These are phyloP conservation scores for Pseudohyphozyma bogoriensis DNA, from an alignment of 768 basidiomycete species.

Conservation along the genomic window DNA sequence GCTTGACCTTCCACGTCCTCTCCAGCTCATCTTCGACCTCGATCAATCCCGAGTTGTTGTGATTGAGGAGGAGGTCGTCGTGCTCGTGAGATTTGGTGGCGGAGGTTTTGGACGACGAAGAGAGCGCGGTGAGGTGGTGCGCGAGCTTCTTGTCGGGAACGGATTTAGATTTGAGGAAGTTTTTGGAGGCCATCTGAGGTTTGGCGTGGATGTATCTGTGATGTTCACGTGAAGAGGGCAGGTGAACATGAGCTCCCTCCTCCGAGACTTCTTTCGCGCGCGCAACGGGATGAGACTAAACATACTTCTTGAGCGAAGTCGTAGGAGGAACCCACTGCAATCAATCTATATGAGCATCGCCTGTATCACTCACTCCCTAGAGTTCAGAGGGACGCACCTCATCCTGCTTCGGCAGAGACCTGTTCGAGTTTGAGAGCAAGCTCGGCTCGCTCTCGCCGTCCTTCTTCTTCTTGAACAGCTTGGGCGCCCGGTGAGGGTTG, in stretches of 20 bases:
- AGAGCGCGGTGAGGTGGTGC: conserved; percentile 22
- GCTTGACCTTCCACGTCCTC: conserved; percentile 75
- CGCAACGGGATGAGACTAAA: too few relatives aligned
- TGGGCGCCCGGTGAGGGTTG: too few relatives aligned
- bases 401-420: conserved; percentile 16
- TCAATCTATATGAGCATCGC: background rate
- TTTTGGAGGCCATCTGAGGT: conserved; percentile 11
- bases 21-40: conserved; percentile 72
- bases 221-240: background rate
- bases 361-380: too few relatives aligned
- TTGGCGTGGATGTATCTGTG: conserved; percentile 23
- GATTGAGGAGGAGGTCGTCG: conserved; percentile 48
- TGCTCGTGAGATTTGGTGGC: conserved; percentile 25
- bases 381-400: conserved; percentile 5
- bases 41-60: conserved; percentile 61
- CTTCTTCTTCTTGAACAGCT: background rate
- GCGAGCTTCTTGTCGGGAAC: conserved; percentile 21
- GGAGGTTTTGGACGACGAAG: conserved; percentile 20
- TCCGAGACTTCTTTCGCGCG: background rate
- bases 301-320: background rate
- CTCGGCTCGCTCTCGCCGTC: background rate
- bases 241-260: background rate
- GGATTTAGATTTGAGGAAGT: conserved; percentile 7
- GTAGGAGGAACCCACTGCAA: background rate
- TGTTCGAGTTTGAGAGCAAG: conserved; percentile 10